A percentile compares a stretch with the other conserved stretches of the same genome.
phyloP scores from a whole-genome alignment of 73 alveolate species.

The Paraurostyla sp. region DNA sequence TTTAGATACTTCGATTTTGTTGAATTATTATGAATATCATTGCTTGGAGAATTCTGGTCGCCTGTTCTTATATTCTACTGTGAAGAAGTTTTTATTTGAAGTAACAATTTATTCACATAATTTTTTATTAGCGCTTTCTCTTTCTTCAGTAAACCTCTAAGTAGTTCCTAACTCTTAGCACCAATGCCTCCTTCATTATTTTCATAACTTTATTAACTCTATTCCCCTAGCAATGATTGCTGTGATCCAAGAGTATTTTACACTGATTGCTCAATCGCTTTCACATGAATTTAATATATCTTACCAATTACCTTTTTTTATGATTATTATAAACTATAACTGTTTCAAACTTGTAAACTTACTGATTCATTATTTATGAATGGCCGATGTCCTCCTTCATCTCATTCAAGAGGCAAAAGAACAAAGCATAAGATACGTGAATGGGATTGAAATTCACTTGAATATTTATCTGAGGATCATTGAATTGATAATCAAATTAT shows the following conservation, averaged over 20 bases:
- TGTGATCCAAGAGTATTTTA: conserved; percentile 24
- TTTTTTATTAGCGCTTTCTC: not conserved
- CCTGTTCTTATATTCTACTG: not conserved
- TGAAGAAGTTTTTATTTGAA: not conserved
- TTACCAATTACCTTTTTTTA: conserved; percentile 29
- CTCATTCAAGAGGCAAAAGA: not conserved
- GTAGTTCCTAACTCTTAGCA: not conserved
- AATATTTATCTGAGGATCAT: not conserved
- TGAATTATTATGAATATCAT: conserved; percentile 13
- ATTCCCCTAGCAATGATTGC: conserved; percentile 14
- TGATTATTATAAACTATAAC: not conserved
- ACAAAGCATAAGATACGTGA: conserved; percentile 12
- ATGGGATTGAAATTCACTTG: not conserved
- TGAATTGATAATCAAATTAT: conserved; percentile 11
- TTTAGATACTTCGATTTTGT: conserved; percentile 17
- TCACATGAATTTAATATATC: conserved; percentile 6
- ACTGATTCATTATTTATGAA: not conserved
- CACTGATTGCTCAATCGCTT: not conserved
- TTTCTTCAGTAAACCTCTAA: conserved; percentile 16
- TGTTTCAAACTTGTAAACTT: not conserved
- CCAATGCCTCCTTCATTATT: not conserved
- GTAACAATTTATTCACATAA: not conserved
- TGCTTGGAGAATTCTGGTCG: not conserved
- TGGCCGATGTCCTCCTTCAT: not conserved
- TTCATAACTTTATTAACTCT: conserved; percentile 30